These are phyloP conservation scores for Leishmania guyanensis DNA, from an alignment of 208 protist genomes.

Conservation along the genomic window DNA sequence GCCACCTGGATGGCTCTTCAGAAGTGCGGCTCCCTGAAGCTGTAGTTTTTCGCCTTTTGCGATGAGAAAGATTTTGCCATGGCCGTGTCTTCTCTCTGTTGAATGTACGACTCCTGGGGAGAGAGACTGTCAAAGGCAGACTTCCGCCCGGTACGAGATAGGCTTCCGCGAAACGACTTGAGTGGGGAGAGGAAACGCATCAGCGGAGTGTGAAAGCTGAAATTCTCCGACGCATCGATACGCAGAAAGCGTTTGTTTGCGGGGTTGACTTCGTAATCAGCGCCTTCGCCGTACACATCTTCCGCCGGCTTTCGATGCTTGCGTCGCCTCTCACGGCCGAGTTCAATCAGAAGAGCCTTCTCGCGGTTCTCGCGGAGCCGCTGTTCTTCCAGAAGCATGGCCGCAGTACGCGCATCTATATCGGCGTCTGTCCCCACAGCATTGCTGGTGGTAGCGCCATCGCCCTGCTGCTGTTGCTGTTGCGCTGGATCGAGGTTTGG, in stretches of 20 bases:
- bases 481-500: background rate
- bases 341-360: conserved; percentile 29
- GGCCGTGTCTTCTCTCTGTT: background rate
- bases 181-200: conserved; percentile 27
- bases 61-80: background rate
- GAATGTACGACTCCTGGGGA: background rate
- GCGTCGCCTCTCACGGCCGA: conserved; percentile 28
- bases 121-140: conserved; percentile 17
- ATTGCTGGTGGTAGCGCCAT: background rate
- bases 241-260: conserved; percentile 9
- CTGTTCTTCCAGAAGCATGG: conserved; percentile 16
- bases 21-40: conserved; percentile 7
- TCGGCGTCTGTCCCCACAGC: background rate
- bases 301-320: conserved; percentile 38
- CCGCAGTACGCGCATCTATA: conserved; percentile 9
- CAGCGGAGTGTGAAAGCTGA: conserved; percentile 6
- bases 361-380: conserved; percentile 20
- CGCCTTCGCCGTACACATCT: conserved; percentile 36
- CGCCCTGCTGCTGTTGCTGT: conserved; percentile 2
- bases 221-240: background rate
- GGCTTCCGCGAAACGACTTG: conserved; percentile 7
- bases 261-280: conserved; percentile 35
- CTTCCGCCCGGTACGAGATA: background rate
- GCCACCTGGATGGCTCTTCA: conserved; percentile 29
- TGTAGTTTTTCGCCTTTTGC: background rate